Conservation (phyloP, 2,329 filamentous ascomycete genomes). For the Verruconis gallopava region DNA sequence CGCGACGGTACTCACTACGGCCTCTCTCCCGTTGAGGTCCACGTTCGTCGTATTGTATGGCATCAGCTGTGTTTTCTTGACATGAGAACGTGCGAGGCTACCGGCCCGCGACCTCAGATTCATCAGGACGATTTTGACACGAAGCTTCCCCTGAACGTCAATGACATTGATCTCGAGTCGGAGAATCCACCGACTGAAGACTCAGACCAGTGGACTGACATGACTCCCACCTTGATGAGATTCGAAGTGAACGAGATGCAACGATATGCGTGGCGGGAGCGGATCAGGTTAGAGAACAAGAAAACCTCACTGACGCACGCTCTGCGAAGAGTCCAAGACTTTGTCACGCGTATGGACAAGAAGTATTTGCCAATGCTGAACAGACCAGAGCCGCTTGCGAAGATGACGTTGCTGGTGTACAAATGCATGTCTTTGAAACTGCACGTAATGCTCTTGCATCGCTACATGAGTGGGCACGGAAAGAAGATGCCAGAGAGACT, state of each 20-base stretch:
- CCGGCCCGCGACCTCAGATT: conserved; percentile 58
- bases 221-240: conserved; percentile 53
- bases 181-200: conserved; percentile 31
- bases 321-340: conserved; percentile 55
- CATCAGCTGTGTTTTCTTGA: conserved; percentile 68
- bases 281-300: conserved; percentile 49
- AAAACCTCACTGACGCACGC: conserved; percentile 50
- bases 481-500: conserved; percentile 48
- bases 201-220: conserved; percentile 50
- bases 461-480: conserved; percentile 43
- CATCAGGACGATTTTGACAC: conserved; percentile 66
- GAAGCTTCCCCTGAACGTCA: conserved; percentile 55
- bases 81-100: conserved; percentile 59
- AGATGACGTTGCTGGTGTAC: conserved; percentile 51
- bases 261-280: conserved; percentile 56
- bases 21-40: conserved; percentile 53
- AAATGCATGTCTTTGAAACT: conserved; percentile 49
- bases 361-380: conserved; percentile 54
- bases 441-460: conserved; percentile 55
- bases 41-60: conserved; percentile 61
- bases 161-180: conserved; percentile 48
- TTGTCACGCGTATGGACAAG: conserved; percentile 49
- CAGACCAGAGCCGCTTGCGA: conserved; percentile 46
- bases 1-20: conserved; percentile 56
- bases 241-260: conserved; percentile 65